A percentile compares a stretch with the other conserved stretches of the same genome.
phyloP scores from a whole-genome alignment of 73 alveolate genomes.

The Paramecium caudatum region DNA sequence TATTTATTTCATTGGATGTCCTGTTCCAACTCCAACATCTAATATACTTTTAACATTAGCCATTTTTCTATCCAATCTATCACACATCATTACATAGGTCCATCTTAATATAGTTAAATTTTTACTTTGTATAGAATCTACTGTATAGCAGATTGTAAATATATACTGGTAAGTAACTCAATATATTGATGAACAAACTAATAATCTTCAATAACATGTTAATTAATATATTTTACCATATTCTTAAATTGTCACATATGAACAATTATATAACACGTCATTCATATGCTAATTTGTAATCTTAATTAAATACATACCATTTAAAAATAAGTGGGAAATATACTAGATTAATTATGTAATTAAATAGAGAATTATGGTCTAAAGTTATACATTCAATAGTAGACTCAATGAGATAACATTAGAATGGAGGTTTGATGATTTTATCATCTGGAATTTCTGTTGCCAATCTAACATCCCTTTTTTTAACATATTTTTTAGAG shows the following conservation, averaged over 20 bases:
- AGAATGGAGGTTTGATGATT: slow-evolving; percentile 57
- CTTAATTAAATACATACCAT: not conserved
- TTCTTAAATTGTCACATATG: not conserved
- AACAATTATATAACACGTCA: too few species aligned
- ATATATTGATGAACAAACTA: not conserved
- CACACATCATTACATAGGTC: slow-evolving; percentile 70
- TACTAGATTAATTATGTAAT: not conserved
- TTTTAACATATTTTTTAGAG: slow-evolving; percentile 20
- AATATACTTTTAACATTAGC: slow-evolving; percentile 45
- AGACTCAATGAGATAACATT: not conserved
- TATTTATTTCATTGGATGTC: slow-evolving; percentile 72
- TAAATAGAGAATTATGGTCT: slow-evolving; percentile 6
- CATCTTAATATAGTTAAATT: slow-evolving; percentile 44
- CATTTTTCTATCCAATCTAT: slow-evolving; percentile 64
- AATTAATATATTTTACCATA: not conserved
- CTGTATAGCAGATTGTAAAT: slow-evolving; percentile 65
- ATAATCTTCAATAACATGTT: slow-evolving; percentile 40
- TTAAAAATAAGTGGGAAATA: not conserved
- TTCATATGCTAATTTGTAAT: slow-evolving; percentile 16
- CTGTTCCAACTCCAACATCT: slow-evolving; percentile 77
- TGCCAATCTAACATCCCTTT: not conserved
- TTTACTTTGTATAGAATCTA: slow-evolving; percentile 44
- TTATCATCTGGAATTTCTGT: slow-evolving; percentile 35
- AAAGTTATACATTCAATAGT: slow-evolving; percentile 20
- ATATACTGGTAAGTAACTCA: slow-evolving; percentile 72